Evolutionary conservation across 2,329 filamentous ascomycete genomes (phyloP), one percentile per base, ranked within the genome.

Genomic region (Pseudogymnoascus sp.): DNA sequence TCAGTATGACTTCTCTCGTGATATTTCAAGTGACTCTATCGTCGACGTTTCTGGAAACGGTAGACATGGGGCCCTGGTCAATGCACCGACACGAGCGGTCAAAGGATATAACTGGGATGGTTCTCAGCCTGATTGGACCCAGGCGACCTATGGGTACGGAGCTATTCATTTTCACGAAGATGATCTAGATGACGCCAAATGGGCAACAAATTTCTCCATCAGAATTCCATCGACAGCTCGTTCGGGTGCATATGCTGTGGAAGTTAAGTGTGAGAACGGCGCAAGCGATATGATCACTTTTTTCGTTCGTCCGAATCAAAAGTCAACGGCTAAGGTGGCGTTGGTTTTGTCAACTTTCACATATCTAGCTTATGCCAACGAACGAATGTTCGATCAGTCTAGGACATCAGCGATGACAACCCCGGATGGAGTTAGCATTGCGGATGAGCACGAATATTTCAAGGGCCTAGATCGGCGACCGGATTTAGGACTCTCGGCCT

Each of bases 101-200:
- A 71, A 65, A 21, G 72, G 73, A 3, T 63, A 74, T 55, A 66
- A 74, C 62, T 75, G 71, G 69, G 71, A 75, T 52, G 71, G 67
- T 4, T 66, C 66, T 11, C 68, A 72, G 39, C 59, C 62, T 4
- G 70, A 72, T 61, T 75, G 74, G 74, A 74, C 69, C 21, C 63
- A 68, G 26, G 72, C 73, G 1, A 66, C 65, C 29, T 72, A 69
- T 35, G 74, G 73, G 0, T 75, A 73, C 61, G 73, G 74, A 6
- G 73, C 74, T 1, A 75, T 75, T 43, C 73, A 75, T 61, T 75
- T 75, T 64, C 74, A 75, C 62, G 74, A 75, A 19, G 74, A 75
- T 59, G 74, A 75, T 61, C 61, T 75, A 6, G 73, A 75, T 63
- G 74, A 75, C 65, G 73, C 74, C 2, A 65, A 61, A 6, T 75